Percentiles rank a stretch among this genome's conserved stretches.
These are phyloP conservation scores for Anisogramma anomala DNA, from an alignment of 2,329 filamentous ascomycete genomes.

Conservation along the genomic window DNA sequence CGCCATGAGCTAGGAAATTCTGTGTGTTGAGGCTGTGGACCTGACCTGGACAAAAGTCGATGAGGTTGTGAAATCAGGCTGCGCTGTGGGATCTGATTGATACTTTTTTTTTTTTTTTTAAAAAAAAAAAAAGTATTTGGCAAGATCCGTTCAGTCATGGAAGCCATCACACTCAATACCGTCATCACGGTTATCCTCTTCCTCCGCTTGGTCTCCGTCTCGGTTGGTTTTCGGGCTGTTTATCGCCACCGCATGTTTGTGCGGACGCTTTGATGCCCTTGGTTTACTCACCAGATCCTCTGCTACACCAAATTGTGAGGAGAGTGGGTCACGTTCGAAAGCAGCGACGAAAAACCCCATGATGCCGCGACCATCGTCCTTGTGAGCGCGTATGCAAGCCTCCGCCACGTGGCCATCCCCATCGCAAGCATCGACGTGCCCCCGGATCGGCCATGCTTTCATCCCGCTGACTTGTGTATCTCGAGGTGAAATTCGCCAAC, in stretches of 20 bases:
- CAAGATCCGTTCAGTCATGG: conserved; percentile 7
- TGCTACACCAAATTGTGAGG: neutral
- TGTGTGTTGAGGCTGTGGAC: too few species aligned
- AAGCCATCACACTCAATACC: conserved; percentile 14
- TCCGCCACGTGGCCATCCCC: conserved; percentile 49
- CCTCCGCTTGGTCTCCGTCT: conserved; percentile 1
- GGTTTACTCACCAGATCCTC: neutral
- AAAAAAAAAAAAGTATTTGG: too few species aligned
- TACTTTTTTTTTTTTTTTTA: too few species aligned
- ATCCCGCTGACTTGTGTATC: conserved; percentile 67
- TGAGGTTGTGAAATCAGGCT: too few species aligned
- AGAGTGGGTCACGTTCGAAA: conserved; percentile 52
- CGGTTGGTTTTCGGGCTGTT: conserved; percentile 1
- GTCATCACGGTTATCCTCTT: conserved; percentile 3
- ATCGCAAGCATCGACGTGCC: conserved; percentile 36
- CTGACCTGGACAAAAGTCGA: too few species aligned
- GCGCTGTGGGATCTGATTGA: too few species aligned
- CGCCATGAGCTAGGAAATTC: too few species aligned
- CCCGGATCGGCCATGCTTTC: conserved; percentile 61
- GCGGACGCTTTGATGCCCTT: neutral
- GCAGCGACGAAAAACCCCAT: conserved; percentile 96
- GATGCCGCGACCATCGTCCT: conserved; percentile 68
- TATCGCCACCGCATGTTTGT: neutral
- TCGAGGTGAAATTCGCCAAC: conserved; percentile 68
- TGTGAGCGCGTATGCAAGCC: conserved; percentile 70